Conservation (phyloP, 495 filamentous ascomycete genomes). For the Cercophora newfieldiana region DNA sequence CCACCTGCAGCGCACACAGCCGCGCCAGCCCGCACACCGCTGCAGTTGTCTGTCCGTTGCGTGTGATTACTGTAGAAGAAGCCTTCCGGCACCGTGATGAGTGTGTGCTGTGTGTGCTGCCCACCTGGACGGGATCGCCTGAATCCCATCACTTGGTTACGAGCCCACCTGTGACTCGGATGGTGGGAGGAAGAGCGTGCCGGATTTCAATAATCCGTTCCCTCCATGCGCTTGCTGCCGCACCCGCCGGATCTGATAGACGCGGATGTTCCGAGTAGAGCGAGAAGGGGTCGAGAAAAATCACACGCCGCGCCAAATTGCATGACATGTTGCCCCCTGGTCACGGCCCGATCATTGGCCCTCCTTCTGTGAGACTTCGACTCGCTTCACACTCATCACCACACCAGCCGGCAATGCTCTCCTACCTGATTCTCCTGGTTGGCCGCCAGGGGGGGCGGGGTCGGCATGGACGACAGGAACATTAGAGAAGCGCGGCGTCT, state of each 20-base stretch:
- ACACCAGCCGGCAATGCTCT: slow-evolving; percentile 36
- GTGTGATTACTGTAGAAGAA: too few species aligned
- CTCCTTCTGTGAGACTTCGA: slow-evolving; percentile 30
- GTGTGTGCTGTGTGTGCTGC: neutral
- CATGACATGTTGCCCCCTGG: slow-evolving; percentile 41
- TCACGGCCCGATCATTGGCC: slow-evolving; percentile 38
- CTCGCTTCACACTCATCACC: slow-evolving; percentile 33
- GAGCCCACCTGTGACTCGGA: slow-evolving; percentile 8
- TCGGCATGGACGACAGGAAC: slow-evolving; percentile 18
- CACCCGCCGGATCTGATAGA: slow-evolving; percentile 6
- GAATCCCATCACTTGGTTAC: slow-evolving; percentile 9
- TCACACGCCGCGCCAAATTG: slow-evolving; percentile 45
- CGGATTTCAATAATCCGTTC: neutral
- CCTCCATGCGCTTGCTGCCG: slow-evolving; percentile 8
- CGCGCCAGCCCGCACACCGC: neutral
- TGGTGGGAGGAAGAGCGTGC: slow-evolving; percentile 2
- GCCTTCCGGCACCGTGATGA: too few species aligned
- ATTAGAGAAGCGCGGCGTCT: slow-evolving; percentile 21
- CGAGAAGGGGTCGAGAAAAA: slow-evolving; percentile 4
- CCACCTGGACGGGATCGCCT: neutral
- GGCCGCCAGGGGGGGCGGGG: slow-evolving; percentile 28
- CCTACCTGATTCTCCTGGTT: slow-evolving; percentile 30
- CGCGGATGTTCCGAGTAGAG: slow-evolving; percentile 7
- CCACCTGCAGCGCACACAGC: neutral
- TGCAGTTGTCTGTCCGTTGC: too few species aligned